phyloP scores from a whole-genome alignment of 441 rosid species.

The Euphorbia celastroides region DNA sequence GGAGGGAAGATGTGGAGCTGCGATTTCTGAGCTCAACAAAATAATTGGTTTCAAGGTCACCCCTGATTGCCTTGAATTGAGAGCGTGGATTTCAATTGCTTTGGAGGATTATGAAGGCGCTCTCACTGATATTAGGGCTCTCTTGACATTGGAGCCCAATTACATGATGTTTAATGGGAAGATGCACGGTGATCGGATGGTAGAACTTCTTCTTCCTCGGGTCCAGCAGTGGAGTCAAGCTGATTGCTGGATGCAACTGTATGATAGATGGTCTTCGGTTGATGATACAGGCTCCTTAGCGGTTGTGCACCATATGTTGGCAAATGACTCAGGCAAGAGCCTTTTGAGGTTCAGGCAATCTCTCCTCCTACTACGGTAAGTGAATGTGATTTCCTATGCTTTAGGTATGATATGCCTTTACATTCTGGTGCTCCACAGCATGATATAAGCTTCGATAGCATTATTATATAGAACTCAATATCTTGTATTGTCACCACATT shows the following conservation, averaged over 20 bases:
- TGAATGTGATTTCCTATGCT: neutral
- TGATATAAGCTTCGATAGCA: too few relatives aligned
- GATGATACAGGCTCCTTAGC: conserved; percentile 95
- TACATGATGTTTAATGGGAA: conserved; percentile 72
- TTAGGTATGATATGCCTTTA: neutral
- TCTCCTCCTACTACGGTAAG: conserved; percentile 76
- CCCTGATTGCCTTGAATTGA: conserved; percentile 83
- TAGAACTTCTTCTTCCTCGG: conserved; percentile 64
- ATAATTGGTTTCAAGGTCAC: conserved; percentile 73
- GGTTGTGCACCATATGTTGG: conserved; percentile 87
- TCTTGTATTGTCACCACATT: too few relatives aligned
- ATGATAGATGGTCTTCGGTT: conserved; percentile 95
- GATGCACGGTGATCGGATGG: conserved; percentile 64
- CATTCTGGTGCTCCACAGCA: neutral
- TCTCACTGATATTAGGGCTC: conserved; percentile 76
- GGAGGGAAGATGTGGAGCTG: too few relatives aligned
- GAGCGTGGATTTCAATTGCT: conserved; percentile 83
- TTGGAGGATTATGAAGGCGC: conserved; percentile 79
- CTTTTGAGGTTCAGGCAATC: conserved; percentile 88
- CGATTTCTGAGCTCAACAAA: too few relatives aligned
- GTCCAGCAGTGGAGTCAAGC: conserved; percentile 82
- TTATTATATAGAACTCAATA: too few relatives aligned
- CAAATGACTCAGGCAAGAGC: conserved; percentile 86
- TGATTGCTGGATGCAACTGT: too few relatives aligned
- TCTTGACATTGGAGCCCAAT: conserved; percentile 75